Evolutionary conservation across 2,329 filamentous ascomycete genomes (phyloP).

Genomic region (Rhexocercosporidium sp.): DNA sequence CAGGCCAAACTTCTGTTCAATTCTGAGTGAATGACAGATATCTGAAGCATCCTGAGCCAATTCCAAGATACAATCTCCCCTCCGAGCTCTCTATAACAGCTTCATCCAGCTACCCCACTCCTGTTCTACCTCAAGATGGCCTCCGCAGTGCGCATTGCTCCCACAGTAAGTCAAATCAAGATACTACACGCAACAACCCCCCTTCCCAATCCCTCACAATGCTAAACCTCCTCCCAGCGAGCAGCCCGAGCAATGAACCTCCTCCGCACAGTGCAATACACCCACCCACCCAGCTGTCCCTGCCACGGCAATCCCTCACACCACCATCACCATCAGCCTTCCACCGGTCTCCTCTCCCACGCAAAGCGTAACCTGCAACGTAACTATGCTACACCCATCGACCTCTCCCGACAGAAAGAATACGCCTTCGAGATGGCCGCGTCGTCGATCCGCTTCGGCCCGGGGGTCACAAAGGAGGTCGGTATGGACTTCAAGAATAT

Average conservation of each 20-base stretch:
- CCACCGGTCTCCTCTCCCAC: conserved; percentile 46
- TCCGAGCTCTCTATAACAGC: neutral
- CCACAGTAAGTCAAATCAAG: conserved; percentile 32
- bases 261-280: conserved; percentile 88
- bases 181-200: neutral
- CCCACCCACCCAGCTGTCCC: conserved; percentile 85
- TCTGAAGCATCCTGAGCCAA: neutral
- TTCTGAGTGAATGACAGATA: neutral
- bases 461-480: conserved; percentile 91
- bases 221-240: conserved; percentile 46
- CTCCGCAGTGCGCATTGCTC: conserved; percentile 38
- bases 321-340: conserved; percentile 62
- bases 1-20: neutral
- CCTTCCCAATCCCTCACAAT: neutral
- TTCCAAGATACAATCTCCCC: neutral
- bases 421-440: conserved; percentile 99
- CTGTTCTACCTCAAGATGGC: conserved; percentile 7
- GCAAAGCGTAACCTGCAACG: conserved; percentile 53
- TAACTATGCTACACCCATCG: conserved; percentile 76
- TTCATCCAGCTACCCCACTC: conserved; percentile 3
- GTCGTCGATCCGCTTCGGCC: conserved; percentile 91
- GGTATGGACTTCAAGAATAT: conserved; percentile 98
- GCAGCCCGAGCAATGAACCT: conserved; percentile 71
- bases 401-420: conserved; percentile 78
- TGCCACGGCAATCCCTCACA: conserved; percentile 90